Evolutionary conservation across 2,329 filamentous ascomycete genomes (phyloP).

Genomic region (Trichophyton rubrum): DNA sequence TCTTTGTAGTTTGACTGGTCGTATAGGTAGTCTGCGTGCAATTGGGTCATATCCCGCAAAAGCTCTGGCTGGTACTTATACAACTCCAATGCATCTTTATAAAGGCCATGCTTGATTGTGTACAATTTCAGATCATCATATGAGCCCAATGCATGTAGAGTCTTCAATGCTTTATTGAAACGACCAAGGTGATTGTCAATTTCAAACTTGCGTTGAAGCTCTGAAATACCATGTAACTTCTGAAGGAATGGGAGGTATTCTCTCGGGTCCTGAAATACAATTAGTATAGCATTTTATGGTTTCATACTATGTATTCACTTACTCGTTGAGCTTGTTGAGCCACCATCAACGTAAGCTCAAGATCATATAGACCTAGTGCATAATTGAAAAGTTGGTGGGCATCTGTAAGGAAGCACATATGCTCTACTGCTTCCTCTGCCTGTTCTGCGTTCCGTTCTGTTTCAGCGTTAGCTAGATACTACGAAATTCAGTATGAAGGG

Average conservation of each 20-base stretch:
- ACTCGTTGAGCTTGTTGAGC: constrained; percentile 87
- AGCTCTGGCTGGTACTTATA: constrained; percentile 69
- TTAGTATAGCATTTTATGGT: constrained; percentile 2
- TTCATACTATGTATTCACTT: constrained; percentile 10
- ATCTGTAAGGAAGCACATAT: constrained; percentile 95
- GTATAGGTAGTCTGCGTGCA: constrained; percentile 70
- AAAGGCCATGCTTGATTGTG: constrained; percentile 65
- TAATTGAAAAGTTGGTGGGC: constrained; percentile 85
- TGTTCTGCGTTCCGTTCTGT: constrained; percentile 51
- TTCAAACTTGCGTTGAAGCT: constrained; percentile 59
- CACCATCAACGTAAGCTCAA: constrained; percentile 78
- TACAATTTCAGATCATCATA: constrained; percentile 73
- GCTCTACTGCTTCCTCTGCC: constrained; percentile 81
- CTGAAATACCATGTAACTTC: constrained; percentile 61
- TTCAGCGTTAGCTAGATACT: neutral
- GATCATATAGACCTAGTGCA: constrained; percentile 78
- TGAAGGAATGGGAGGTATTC: constrained; percentile 95
- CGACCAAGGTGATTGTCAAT: constrained; percentile 83
- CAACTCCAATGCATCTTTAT: constrained; percentile 61
- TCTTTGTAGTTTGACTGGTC: constrained; percentile 66
- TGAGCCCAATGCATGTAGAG: constrained; percentile 58
- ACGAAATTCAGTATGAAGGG: neutral
- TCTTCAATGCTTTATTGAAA: constrained; percentile 60
- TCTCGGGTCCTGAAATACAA: constrained; percentile 52
- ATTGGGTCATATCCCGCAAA: constrained; percentile 54